Conservation (phyloP, 768 basidiomycete species). For the Leccinum barrowsii region DNA sequence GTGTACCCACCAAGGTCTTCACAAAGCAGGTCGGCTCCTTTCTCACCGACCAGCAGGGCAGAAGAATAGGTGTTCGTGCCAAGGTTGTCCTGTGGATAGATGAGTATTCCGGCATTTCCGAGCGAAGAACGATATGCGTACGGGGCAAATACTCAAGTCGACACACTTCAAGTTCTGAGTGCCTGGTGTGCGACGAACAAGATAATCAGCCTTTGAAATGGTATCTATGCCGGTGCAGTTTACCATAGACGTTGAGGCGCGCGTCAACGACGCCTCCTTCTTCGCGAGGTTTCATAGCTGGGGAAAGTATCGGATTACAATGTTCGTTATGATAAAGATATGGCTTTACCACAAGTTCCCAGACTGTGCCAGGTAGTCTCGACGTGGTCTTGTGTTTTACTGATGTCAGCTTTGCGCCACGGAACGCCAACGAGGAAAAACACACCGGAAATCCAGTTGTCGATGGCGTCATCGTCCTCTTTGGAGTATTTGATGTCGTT, state of each 20-base stretch:
- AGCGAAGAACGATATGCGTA: conserved; percentile 29
- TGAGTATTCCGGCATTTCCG: not conserved
- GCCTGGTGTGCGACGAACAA: conserved; percentile 26
- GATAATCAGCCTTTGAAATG: not conserved
- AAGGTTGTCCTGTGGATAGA: conserved; percentile 52
- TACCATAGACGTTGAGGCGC: conserved; percentile 56
- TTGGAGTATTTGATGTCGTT: conserved; percentile 62
- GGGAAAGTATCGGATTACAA: not conserved
- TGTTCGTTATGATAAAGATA: not conserved
- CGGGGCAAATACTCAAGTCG: conserved; percentile 71
- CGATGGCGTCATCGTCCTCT: conserved; percentile 71
- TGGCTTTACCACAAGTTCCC: conserved; percentile 36
- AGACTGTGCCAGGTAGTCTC: conserved; percentile 79
- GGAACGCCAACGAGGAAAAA: not conserved
- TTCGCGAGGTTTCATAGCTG: conserved; percentile 61
- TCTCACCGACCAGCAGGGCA: conserved; percentile 66
- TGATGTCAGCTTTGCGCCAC: not conserved
- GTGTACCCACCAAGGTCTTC: conserved; percentile 57
- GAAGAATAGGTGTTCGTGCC: conserved; percentile 74
- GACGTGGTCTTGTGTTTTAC: conserved; percentile 46
- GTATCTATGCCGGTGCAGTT: conserved; percentile 10
- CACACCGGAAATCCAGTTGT: conserved; percentile 56
- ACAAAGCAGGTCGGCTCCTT: conserved; percentile 56
- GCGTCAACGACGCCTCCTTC: conserved; percentile 65
- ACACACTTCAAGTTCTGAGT: conserved; percentile 65